Conservation (phyloP, 139 green algal species). For the Chlamydomonas incerta region DNA sequence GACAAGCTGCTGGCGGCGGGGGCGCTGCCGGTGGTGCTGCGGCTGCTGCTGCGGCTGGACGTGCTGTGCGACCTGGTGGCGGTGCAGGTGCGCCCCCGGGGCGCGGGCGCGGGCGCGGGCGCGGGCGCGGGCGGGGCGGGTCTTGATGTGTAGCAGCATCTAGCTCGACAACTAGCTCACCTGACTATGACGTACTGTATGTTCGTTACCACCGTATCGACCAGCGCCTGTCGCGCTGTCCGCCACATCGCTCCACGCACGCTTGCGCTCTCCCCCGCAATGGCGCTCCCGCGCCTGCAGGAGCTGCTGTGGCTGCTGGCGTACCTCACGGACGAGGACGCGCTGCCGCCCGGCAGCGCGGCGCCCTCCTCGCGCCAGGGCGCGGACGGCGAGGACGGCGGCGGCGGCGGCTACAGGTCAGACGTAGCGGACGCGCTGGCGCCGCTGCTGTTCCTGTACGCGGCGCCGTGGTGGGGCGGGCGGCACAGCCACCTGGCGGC, state of each 20-base stretch:
- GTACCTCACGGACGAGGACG: conserved; percentile 47
- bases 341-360: background rate
- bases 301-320: conserved; percentile 54
- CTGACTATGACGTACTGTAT: no score
- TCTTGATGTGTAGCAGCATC: no score
- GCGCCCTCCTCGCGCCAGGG: no score
- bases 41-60: conserved; percentile 26
- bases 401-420: background rate
- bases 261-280: no score
- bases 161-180: no score
- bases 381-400: background rate
- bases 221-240: no score
- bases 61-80: conserved; percentile 48
- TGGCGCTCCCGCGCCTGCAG: no score
- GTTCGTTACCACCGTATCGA: no score
- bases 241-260: background rate
- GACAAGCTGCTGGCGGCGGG: conserved; percentile 61
- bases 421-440: conserved; percentile 24
- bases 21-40: conserved; percentile 43
- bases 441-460: conserved; percentile 50
- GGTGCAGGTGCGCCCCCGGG: conserved; percentile 47
- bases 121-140: no score
- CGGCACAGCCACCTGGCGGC: conserved; percentile 47
- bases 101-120: no score
- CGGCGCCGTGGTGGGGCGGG: conserved; percentile 12